Evolutionary conservation across 2,329 filamentous ascomycete genomes (phyloP).

Genomic region (Biscogniauxia mediterranea): DNA sequence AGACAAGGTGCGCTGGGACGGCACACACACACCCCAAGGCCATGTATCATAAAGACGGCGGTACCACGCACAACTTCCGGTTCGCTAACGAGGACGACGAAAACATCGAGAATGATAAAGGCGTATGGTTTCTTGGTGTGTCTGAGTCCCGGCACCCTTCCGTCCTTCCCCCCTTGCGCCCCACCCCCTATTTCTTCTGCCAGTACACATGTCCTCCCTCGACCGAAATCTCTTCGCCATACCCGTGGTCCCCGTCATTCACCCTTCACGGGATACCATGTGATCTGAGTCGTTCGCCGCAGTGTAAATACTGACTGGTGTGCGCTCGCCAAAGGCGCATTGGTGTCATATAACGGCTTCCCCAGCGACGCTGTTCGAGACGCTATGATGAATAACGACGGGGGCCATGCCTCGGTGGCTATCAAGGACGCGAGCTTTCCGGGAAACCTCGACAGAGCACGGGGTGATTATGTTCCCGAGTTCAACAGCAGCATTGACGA

Average conservation of each 20-base stretch:
- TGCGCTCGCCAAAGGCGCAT: not conserved
- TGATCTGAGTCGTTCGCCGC: not conserved
- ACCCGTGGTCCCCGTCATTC: too few relatives aligned
- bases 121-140: slow-evolving; percentile 13
- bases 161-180: not conserved
- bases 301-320: not conserved
- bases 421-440: not conserved
- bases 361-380: not conserved
- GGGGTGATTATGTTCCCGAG: not conserved
- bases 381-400: not conserved
- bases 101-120: slow-evolving; percentile 17
- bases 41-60: slow-evolving; percentile 23
- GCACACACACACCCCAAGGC: slow-evolving; percentile 19
- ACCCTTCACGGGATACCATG: too few relatives aligned
- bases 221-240: too few relatives aligned
- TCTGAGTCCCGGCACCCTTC: not conserved
- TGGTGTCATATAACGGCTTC: not conserved
- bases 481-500: not conserved
- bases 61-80: slow-evolving; percentile 17
- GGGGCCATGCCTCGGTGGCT: not conserved
- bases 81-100: slow-evolving; percentile 16
- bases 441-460: not conserved
- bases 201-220: too few relatives aligned
- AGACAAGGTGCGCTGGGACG: slow-evolving; percentile 12
- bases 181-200: too few relatives aligned